A percentile compares a stretch with the other conserved stretches of the same genome.
These are phyloP conservation scores for Fusarium camptoceras DNA, from an alignment of 2,329 filamentous ascomycete species.

Conservation along the genomic window DNA sequence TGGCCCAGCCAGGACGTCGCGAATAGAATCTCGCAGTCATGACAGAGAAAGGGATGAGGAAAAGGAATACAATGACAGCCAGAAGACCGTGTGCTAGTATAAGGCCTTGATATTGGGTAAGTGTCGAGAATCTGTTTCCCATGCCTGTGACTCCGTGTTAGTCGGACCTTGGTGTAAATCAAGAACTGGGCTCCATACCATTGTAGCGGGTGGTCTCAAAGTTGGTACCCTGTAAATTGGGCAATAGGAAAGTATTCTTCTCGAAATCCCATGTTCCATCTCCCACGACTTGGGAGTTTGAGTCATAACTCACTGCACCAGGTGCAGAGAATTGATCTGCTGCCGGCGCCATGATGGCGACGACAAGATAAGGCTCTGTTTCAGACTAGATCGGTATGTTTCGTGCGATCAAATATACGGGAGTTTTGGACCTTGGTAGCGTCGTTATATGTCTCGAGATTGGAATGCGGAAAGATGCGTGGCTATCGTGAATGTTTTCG, in stretches of 20 bases:
- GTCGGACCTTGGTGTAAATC: not conserved
- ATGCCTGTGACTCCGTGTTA: conserved; percentile 68
- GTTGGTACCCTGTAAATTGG: conserved; percentile 80
- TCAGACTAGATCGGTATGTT: conserved; percentile 34
- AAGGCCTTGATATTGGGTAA: conserved; percentile 76
- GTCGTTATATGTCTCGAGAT: conserved; percentile 19
- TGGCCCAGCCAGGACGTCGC: conserved; percentile 68
- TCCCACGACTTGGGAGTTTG: conserved; percentile 79
- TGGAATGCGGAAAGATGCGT: conserved; percentile 32
- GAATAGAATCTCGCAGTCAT: conserved; percentile 79
- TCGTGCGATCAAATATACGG: conserved; percentile 5
- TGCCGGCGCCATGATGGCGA: conserved; percentile 70
- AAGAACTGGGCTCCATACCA: conserved; percentile 61
- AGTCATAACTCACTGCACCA: conserved; percentile 78
- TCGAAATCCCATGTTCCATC: conserved; percentile 86
- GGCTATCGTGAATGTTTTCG: conserved; percentile 13
- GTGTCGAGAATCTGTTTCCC: conserved; percentile 80
- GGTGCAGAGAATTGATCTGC: conserved; percentile 73
- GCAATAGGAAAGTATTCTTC: conserved; percentile 81
- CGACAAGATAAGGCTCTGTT: conserved; percentile 47
- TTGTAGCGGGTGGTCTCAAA: conserved; percentile 88
- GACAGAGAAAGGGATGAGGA: conserved; percentile 79
- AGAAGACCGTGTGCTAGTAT: conserved; percentile 79
- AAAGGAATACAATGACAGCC: conserved; percentile 78
- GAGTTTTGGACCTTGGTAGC: not conserved